Evolutionary conservation across 2,329 filamentous ascomycete genomes (phyloP).

Genomic region (Neonectria hederae): DNA sequence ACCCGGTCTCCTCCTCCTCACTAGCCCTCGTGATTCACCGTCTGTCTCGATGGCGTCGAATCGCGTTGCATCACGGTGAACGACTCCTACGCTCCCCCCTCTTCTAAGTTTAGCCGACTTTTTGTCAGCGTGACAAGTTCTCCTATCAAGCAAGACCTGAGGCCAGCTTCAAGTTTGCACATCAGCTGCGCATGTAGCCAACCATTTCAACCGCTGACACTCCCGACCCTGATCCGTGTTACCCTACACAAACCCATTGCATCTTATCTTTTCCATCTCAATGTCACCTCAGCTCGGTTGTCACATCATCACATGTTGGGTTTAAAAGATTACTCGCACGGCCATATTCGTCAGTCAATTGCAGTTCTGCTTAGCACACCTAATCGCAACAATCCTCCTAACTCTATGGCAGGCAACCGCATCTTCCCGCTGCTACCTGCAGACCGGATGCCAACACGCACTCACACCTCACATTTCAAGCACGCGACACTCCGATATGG

Average conservation of each 20-base stretch:
- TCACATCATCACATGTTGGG: conserved; percentile 6
- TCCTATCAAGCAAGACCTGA: background rate
- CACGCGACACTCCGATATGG: background rate
- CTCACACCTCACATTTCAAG: background rate
- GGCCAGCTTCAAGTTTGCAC: background rate
- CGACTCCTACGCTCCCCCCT: background rate
- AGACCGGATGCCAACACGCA: background rate
- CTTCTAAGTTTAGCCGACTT: background rate
- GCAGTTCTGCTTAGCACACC: background rate
- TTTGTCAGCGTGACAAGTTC: background rate
- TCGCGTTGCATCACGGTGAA: background rate
- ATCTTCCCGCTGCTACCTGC: background rate
- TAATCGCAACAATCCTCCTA: too few relatives aligned
- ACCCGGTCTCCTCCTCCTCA: background rate
- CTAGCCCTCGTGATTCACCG: background rate
- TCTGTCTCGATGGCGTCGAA: background rate
- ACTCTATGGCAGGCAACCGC: too few relatives aligned
- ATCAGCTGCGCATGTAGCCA: conserved; percentile 7
- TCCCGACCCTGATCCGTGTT: background rate
- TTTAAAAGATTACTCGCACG: background rate
- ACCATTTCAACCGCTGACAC: background rate
- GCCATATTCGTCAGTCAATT: background rate
- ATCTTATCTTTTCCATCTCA: conserved; percentile 19
- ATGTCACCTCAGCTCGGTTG: background rate
- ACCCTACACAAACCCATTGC: conserved; percentile 14